Conservation (phyloP, 768 basidiomycete species). For the Calocybe cyanea region DNA sequence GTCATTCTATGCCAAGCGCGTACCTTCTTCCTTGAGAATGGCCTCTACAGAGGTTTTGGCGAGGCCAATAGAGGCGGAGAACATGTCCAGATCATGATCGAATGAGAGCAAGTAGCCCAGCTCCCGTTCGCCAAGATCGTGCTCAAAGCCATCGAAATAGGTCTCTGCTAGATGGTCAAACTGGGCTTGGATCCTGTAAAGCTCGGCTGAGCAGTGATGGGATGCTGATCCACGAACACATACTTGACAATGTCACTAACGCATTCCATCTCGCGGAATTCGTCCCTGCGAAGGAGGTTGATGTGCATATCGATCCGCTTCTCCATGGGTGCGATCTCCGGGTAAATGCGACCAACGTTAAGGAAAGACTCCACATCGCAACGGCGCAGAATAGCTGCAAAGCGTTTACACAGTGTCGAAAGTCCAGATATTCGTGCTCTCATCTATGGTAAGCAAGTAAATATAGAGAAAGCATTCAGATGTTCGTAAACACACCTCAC, state of each 20-base stretch:
- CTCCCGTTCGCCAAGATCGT: slow-evolving; percentile 88
- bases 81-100: slow-evolving; percentile 91
- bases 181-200: slow-evolving; percentile 78
- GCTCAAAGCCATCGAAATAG: slow-evolving; percentile 78
- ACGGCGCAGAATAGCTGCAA: slow-evolving; percentile 75
- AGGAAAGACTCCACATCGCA: slow-evolving; percentile 87
- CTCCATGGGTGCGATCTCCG: slow-evolving; percentile 86
- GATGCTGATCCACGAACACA: slow-evolving; percentile 21
- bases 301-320: slow-evolving; percentile 91
- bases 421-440: slow-evolving; percentile 78
- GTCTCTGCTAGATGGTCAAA: slow-evolving; percentile 90
- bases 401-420: slow-evolving; percentile 83
- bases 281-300: slow-evolving; percentile 77
- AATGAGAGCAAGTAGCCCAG: slow-evolving; percentile 77
- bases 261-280: slow-evolving; percentile 93
- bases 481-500: slow-evolving; percentile 62
- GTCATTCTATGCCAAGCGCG: slow-evolving; percentile 3
- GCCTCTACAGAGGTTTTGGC: slow-evolving; percentile 81
- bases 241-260: slow-evolving; percentile 87
- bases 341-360: slow-evolving; percentile 75
- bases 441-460: slow-evolving; percentile 48
- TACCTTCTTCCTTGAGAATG: slow-evolving; percentile 76
- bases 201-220: slow-evolving; percentile 2
- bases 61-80: slow-evolving; percentile 87
- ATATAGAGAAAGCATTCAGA: not conserved